Evolutionary conservation across 306 rosid species (phyloP), one percentile per base, ranked within the genome.

Genomic region (Begonia loranthoides): DNA sequence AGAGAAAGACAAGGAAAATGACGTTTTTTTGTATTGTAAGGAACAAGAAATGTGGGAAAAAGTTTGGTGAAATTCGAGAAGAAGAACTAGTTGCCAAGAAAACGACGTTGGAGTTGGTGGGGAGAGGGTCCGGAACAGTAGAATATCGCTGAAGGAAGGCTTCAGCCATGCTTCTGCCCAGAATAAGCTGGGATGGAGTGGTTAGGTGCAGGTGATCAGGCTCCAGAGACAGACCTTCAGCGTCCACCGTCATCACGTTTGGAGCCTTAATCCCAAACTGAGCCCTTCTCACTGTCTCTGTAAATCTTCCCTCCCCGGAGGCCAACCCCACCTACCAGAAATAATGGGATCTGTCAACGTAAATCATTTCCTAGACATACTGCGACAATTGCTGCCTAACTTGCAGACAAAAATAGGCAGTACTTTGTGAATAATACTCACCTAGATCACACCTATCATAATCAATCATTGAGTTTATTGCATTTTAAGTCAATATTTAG

Each of bases 171-270:
- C 56, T 66, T 6, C 66, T 36, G 16, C 87, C 96, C 14, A 87
- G 76, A 21, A 22, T 57, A 51, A 72, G 76, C 55, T 78, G 90
- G 65, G 90, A 71, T 34, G 17, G 60, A 3, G 76, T 69, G 0
- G 84, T 51, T 17, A 87, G 80, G 54, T 87, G 94, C 14, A 87
- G 66, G 39, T 76, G 74, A 72, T 78, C 87, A 0, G 82, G 68
- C 69, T 67, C 63, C 33, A 80, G 56, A 1, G 87, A 52, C 14
- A 72, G 57, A 0, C 82, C 87, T 68, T 58, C 50, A 10, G 84
- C 80, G 12, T 87, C 96, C 4, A 80, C 73, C 0, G 87, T 78
- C 57, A 66, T 59, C 41, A 87, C 36, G 49, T 83, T 80, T 13
- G 59, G 62, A 7, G 83, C 67, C 49, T 87, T 70, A 9, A 70